These are phyloP conservation scores for Leptographium galeiforme DNA, from an alignment of 2,329 filamentous ascomycete genomes.

Conservation along the genomic window DNA sequence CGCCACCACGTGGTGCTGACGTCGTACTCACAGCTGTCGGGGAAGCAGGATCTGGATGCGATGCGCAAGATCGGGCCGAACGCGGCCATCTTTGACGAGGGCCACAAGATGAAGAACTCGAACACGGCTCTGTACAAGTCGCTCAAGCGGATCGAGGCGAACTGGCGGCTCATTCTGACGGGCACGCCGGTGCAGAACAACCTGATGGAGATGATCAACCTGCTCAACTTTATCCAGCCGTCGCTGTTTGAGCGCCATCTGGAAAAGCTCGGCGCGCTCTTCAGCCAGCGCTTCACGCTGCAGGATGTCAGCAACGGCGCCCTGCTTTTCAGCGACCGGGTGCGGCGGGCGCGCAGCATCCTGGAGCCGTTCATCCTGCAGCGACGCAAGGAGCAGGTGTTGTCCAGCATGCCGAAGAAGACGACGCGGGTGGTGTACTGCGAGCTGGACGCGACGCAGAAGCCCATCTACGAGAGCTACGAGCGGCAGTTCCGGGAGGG, in stretches of 20 bases:
- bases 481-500: constrained; percentile 50
- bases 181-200: constrained; percentile 95
- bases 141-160: constrained; percentile 60
- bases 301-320: constrained; percentile 68
- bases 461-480: constrained; percentile 55
- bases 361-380: constrained; percentile 91
- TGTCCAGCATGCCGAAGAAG: constrained; percentile 74
- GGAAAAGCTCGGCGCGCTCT: constrained; percentile 72
- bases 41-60: constrained; percentile 33
- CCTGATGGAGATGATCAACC: constrained; percentile 75
- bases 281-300: constrained; percentile 81
- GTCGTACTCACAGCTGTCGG: constrained; percentile 46
- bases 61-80: constrained; percentile 36
- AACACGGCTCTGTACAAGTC: constrained; percentile 70
- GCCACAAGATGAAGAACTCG: constrained; percentile 83
- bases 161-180: constrained; percentile 77
- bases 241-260: constrained; percentile 63
- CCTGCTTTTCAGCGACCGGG: constrained; percentile 74
- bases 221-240: constrained; percentile 91
- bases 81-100: constrained; percentile 75
- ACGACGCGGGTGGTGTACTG: constrained; percentile 67
- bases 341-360: constrained; percentile 77
- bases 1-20: constrained; percentile 51
- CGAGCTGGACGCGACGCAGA: constrained; percentile 60
- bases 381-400: constrained; percentile 82